Conservation (phyloP, 78 protist species). For the Dictyostelium intermedium region DNA sequence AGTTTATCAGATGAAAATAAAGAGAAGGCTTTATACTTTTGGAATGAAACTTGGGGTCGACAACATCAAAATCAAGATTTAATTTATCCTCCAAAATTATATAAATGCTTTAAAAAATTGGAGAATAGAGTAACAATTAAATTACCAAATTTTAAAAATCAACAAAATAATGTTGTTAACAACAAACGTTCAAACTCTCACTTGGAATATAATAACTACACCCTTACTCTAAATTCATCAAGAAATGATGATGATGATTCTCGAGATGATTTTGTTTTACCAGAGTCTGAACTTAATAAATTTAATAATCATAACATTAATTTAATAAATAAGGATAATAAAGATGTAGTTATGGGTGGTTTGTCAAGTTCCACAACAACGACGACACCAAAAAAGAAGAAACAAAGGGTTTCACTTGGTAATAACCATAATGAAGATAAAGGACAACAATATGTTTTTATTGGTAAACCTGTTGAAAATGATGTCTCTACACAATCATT, state of each 20-base stretch:
- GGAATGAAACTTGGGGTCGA: conserved; percentile 54
- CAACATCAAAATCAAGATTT: neutral
- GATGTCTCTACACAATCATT: conserved; percentile 3
- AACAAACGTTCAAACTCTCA: conserved; percentile 7
- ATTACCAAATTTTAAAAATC: conserved; percentile 4
- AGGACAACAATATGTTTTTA: neutral
- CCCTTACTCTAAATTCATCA: neutral
- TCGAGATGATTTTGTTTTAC: neutral
- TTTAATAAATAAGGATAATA: neutral
- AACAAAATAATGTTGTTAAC: neutral
- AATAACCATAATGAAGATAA: neutral
- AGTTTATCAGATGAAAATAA: neutral
- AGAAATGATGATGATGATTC: neutral
- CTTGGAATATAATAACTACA: neutral
- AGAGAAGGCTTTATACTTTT: conserved; percentile 14
- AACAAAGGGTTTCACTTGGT: neutral
- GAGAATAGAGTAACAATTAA: conserved; percentile 1
- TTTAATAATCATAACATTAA: neutral
- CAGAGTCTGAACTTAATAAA: conserved; percentile 3
- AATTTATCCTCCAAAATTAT: neutral
- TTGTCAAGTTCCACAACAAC: neutral
- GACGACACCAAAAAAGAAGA: neutral
- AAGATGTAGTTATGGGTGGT: neutral
- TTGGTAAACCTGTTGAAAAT: neutral
- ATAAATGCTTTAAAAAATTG: neutral